Evolutionary conservation across 306 rosid species (phyloP), one percentile per base, ranked within the genome.

Genomic region (Alnus glutinosa): DNA sequence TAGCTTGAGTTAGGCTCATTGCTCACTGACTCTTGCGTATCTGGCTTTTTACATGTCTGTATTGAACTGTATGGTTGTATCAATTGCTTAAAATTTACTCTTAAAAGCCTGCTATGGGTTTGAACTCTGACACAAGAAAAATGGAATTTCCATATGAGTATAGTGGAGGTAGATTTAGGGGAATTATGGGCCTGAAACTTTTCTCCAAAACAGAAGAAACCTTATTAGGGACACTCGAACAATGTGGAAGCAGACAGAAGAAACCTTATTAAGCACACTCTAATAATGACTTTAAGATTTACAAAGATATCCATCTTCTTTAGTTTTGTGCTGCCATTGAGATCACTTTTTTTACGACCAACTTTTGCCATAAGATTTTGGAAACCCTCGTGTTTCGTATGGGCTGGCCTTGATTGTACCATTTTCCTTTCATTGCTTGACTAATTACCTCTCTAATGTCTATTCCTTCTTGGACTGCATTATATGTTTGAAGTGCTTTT

Each of bases 1-100:
- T 10, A 34, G 39, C 34, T 75, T 75, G 39, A 44, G 64, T 46
- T 75, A 19, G 70, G 34, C 28, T 59, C n/a, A 47, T 13, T 59
- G 48, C 71, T 46, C 57, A 58, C 47, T 44, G 42, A 2, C 36
- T 75, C 66, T 59, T 75, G 70, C 49, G 12, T 75, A 12, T 58
- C 4, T 28, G 62, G 62, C 3, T 8, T 55, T 57, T 57, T 18
- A 18, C 4, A 1, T 59, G 37, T 61, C 9, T 61, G 36, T 62
- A 23, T 59, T 74, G 52, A n/a, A 39, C 18, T 44, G 5, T 59
- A 9, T 59, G 37, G 12, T 44, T 34, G 18, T 49, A 57, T 57
- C 55, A 57, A 9, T 10, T 15, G 68, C 62, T 19, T 39, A 49
- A 34, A 55, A 34, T 16, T 54, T 5, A 54, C 7, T 54, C 23